These are phyloP conservation scores for Termitomyces sp. DNA, from an alignment of 768 basidiomycete genomes.

Conservation along the genomic window DNA sequence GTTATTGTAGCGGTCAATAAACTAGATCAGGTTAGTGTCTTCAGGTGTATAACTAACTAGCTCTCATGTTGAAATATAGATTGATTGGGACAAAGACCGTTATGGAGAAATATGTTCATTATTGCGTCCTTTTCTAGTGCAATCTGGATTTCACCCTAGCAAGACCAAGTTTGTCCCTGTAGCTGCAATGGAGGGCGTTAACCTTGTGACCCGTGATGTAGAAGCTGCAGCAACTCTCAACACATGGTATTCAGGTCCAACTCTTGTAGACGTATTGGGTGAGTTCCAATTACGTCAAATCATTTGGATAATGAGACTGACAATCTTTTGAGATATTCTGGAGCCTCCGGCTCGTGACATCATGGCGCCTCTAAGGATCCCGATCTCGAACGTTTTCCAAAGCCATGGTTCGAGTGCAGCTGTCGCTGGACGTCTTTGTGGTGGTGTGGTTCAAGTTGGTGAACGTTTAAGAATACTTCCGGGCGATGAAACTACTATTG, in stretches of 20 bases:
- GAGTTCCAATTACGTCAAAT: conserved; percentile 2
- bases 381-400: conserved; percentile 94
- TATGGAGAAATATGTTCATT: conserved; percentile 79
- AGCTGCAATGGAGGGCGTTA: conserved; percentile 85
- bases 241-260: conserved; percentile 83
- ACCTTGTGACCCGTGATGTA: conserved; percentile 52
- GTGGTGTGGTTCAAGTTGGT: conserved; percentile 89
- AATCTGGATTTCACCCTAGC: conserved; percentile 78
- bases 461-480: conserved; percentile 84
- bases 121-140: conserved; percentile 75
- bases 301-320: background rate
- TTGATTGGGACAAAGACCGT: conserved; percentile 78
- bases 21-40: conserved; percentile 71
- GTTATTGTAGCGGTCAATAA: conserved; percentile 94
- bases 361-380: conserved; percentile 71
- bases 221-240: conserved; percentile 41
- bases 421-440: conserved; percentile 78
- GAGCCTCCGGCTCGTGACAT: conserved; percentile 81
- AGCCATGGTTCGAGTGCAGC: conserved; percentile 74
- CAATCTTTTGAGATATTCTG: conserved; percentile 50
- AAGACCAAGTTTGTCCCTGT: conserved; percentile 87
- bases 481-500: conserved; percentile 83
- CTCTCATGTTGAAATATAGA: conserved; percentile 37
- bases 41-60: background rate
- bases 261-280: conserved; percentile 83